phyloP scores from a whole-genome alignment of 2,329 filamentous ascomycete genomes.

The Fusarium cicatricum region DNA sequence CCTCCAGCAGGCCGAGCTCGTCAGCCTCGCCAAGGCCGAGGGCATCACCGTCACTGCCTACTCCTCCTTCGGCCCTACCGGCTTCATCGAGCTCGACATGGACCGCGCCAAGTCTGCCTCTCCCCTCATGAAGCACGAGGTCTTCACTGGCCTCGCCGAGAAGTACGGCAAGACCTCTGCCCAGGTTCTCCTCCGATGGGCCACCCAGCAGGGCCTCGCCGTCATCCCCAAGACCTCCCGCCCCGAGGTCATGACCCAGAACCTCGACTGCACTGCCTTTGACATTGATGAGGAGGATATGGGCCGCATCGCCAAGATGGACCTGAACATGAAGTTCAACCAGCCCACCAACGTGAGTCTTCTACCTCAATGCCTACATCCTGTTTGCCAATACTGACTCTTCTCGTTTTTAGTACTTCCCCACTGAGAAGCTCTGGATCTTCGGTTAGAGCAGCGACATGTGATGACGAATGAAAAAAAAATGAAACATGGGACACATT shows the following conservation, averaged over 20 bases:
- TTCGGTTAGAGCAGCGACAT: slow-evolving; percentile 55
- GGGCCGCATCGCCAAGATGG: slow-evolving; percentile 69
- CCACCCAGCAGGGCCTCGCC: slow-evolving; percentile 81
- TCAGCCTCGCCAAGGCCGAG: slow-evolving; percentile 74
- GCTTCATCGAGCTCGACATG: slow-evolving; percentile 81
- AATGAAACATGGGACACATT: slow-evolving; percentile 30
- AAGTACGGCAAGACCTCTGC: slow-evolving; percentile 78
- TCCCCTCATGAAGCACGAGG: slow-evolving; percentile 74
- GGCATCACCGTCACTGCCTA: slow-evolving; percentile 82
- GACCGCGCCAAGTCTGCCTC: slow-evolving; percentile 64
- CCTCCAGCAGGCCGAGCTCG: slow-evolving; percentile 76
- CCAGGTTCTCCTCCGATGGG: slow-evolving; percentile 87
- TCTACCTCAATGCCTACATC: background rate
- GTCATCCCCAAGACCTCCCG: slow-evolving; percentile 82
- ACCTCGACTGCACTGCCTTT: slow-evolving; percentile 72
- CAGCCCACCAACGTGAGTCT: slow-evolving; percentile 73
- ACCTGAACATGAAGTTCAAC: slow-evolving; percentile 77
- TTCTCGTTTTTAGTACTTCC: slow-evolving; percentile 58
- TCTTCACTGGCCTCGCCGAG: slow-evolving; percentile 70
- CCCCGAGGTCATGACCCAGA: slow-evolving; percentile 63
- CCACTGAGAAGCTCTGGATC: slow-evolving; percentile 64
- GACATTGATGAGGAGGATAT: slow-evolving; percentile 73
- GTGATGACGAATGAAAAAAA: slow-evolving; percentile 27
- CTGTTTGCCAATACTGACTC: slow-evolving; percentile 13
- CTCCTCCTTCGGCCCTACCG: slow-evolving; percentile 82